These are phyloP conservation scores for Penicillium soppii DNA, from an alignment of 495 filamentous ascomycete genomes.

Conservation along the genomic window DNA sequence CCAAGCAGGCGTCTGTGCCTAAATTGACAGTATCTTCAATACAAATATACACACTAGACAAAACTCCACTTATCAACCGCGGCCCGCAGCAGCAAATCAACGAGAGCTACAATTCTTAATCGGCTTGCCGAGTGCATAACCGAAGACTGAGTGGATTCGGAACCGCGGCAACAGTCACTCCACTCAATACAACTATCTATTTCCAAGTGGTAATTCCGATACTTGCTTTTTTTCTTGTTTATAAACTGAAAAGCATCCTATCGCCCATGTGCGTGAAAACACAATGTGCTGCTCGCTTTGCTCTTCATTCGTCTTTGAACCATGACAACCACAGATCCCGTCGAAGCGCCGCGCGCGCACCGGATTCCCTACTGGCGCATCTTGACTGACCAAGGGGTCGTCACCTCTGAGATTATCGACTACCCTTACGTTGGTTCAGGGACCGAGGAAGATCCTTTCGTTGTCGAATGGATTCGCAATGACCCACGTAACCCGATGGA, in stretches of 20 bases:
- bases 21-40: no score
- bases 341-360: not conserved
- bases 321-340: not conserved
- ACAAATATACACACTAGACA: not conserved
- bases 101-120: not conserved
- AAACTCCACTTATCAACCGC: not conserved
- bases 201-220: no score
- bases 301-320: not conserved
- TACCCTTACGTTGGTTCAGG: slow-evolving; percentile 66
- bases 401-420: slow-evolving; percentile 57
- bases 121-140: not conserved
- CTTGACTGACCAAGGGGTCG: slow-evolving; percentile 51
- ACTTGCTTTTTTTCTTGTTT: no score
- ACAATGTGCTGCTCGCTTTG: no score
- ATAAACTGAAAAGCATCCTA: no score
- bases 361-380: slow-evolving; percentile 43
- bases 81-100: not conserved
- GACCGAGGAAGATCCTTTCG: slow-evolving; percentile 70
- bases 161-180: not conserved
- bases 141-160: not conserved
- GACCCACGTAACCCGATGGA: slow-evolving; percentile 72
- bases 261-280: no score
- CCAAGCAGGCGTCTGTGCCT: no score
- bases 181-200: no score
- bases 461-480: slow-evolving; percentile 69